A percentile compares a stretch with the other conserved stretches of the same genome.
Evolutionary conservation across 805 yeast genomes (phyloP).

Genomic region (Sungouiozyma ichnusensis): DNA sequence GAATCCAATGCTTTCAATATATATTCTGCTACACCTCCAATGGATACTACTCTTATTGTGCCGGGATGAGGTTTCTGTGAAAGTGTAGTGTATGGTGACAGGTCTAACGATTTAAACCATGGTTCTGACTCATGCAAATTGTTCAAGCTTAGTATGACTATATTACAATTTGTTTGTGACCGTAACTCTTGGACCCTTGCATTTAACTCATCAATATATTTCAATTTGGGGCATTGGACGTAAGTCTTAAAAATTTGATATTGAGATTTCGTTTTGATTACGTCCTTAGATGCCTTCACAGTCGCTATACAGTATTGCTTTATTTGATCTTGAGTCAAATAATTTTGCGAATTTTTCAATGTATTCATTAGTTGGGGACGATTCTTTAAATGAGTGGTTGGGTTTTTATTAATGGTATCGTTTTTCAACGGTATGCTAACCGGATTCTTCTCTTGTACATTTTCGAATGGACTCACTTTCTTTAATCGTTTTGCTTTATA

Average conservation of each 20-base stretch:
- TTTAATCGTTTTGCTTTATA: constrained; percentile 4
- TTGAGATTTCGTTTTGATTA: constrained; percentile 19
- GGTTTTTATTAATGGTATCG: not conserved
- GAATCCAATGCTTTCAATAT: constrained; percentile 20
- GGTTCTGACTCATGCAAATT: constrained; percentile 26
- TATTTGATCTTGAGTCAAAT: constrained; percentile 23
- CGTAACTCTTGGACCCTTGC: constrained; percentile 25
- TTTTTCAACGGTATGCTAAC: not conserved
- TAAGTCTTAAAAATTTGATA: constrained; percentile 26
- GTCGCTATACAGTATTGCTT: constrained; percentile 24
- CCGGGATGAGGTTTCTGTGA: constrained; percentile 23
- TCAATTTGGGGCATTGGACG: constrained; percentile 25
- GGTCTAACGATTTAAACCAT: constrained; percentile 23
- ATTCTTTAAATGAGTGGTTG: not conserved
- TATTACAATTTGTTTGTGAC: constrained; percentile 26
- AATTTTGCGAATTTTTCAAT: constrained; percentile 7
- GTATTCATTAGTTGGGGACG: not conserved
- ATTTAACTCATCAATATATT: constrained; percentile 19
- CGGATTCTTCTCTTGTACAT: constrained; percentile 5
- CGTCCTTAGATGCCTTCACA: constrained; percentile 19
- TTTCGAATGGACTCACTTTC: constrained; percentile 5
- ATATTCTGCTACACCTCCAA: constrained; percentile 28
- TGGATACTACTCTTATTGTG: constrained; percentile 22
- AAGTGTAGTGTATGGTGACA: constrained; percentile 14
- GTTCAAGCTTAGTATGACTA: constrained; percentile 24